These are phyloP conservation scores for Collybiopsis luxurians DNA, from an alignment of 768 basidiomycete species.

Conservation along the genomic window DNA sequence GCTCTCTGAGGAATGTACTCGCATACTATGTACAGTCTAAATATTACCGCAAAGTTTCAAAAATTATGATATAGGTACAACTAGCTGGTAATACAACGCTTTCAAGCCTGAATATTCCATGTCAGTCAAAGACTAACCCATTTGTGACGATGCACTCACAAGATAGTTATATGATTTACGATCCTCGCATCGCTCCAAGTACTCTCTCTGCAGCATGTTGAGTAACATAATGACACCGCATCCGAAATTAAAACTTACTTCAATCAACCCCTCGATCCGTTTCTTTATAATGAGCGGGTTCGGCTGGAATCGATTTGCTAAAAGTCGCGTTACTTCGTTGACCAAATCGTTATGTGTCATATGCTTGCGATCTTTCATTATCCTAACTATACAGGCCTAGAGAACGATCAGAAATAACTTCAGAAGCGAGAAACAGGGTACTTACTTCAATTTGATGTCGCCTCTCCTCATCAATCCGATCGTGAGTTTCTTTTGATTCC, in stretches of 20 bases:
- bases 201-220: conserved; percentile 67
- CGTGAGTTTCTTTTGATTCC: conserved; percentile 88
- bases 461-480: conserved; percentile 89
- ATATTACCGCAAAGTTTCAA: too few relatives aligned
- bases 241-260: conserved; percentile 47
- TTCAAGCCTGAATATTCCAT: background rate
- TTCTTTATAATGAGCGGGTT: conserved; percentile 88
- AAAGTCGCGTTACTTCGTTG: conserved; percentile 86
- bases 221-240: background rate
- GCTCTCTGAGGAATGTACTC: too few relatives aligned
- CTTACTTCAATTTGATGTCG: conserved; percentile 85
- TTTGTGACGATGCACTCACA: conserved; percentile 23
- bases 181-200: conserved; percentile 86
- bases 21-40: too few relatives aligned
- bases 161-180: conserved; percentile 88
- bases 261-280: conserved; percentile 89
- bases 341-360: conserved; percentile 88
- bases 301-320: conserved; percentile 82
- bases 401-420: conserved; percentile 4
- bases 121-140: background rate
- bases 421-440: conserved; percentile 4
- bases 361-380: conserved; percentile 95
- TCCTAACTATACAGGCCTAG: conserved; percentile 96
- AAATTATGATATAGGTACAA: background rate
- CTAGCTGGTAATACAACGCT: too few relatives aligned